A percentile compares a stretch with the other conserved stretches of the same genome.
phyloP scores from a whole-genome alignment of 2,329 filamentous ascomycete species.

The Cadophora sp. region DNA sequence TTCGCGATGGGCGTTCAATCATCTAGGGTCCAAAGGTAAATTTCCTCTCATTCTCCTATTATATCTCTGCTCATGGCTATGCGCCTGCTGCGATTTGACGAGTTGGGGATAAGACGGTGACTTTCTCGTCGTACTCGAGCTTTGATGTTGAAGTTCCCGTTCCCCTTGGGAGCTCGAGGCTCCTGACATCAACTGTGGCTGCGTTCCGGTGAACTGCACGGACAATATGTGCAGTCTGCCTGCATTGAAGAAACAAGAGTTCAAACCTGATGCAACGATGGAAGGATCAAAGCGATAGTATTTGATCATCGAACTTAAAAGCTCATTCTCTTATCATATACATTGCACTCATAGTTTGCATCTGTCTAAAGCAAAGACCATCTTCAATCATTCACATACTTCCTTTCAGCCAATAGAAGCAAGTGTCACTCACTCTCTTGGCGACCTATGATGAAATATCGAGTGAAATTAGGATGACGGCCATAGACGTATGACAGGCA shows the following conservation, averaged over 20 bases:
- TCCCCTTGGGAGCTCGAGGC: constrained; percentile 18
- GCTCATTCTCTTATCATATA: too few species aligned
- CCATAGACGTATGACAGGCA: too few species aligned
- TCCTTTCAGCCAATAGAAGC: too few species aligned
- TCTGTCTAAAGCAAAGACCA: too few species aligned
- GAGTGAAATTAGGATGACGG: too few species aligned
- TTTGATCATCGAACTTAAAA: not conserved
- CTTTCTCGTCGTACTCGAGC: not conserved
- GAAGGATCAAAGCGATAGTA: not conserved
- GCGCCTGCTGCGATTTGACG: constrained; percentile 15
- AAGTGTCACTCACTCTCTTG: too few species aligned
- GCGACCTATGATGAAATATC: too few species aligned
- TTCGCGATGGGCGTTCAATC: constrained; percentile 28
- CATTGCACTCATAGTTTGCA: too few species aligned
- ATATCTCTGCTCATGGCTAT: constrained; percentile 31
- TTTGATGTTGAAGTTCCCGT: not conserved
- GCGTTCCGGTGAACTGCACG: constrained; percentile 21
- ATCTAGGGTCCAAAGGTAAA: constrained; percentile 30
- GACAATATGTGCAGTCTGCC: constrained; percentile 13
- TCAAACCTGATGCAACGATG: not conserved
- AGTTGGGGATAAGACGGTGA: not conserved
- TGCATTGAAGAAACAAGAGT: not conserved
- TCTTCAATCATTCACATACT: too few species aligned
- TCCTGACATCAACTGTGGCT: constrained; percentile 31
- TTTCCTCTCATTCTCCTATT: constrained; percentile 17